Evolutionary conservation across 192 early-diverging fungal species (phyloP), one percentile per base, ranked within the genome.

Genomic region (Helicostylum pulchrum): DNA sequence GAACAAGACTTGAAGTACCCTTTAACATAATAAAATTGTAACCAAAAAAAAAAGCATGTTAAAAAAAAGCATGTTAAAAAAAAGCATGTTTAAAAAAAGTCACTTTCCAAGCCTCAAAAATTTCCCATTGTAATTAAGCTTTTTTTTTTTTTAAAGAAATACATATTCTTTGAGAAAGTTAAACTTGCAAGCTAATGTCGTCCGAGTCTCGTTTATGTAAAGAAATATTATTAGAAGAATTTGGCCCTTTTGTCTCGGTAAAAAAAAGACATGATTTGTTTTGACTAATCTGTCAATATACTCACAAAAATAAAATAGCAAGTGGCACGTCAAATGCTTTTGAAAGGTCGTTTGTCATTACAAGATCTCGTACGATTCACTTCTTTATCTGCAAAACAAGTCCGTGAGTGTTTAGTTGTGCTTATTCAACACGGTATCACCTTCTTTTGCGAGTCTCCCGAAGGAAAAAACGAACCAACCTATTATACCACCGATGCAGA

Each of bases 341-440:
- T 77, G 21, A 80, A 82, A 47, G 94, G 94, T 15, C 90, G 94
- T 19, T 70, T 86, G 61, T 68, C 86, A 1, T 77, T 94, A 14
- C 56, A 51, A 2, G 53, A 67, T 43, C 65, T 94, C 19, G 70
- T 79, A 7, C 75, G 68, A n/a, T 62, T 78, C 21, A 80, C 83
- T 9, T 60, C 77, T 14, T 69, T 90, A 6, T 62, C 76, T 2
- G 54, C 72, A 7, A 65, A 67, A 36, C 78, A 85, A 23, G 84
- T 91, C 8, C 84, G 88, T 20, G 91, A 94, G 71, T 77, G 78
- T 26, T 78, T 97, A 17, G 83, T 89, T 12, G 81, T 94, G 3
- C 77, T 97, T 56, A 90, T 97, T 47, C 95, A 97, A 72, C 95
- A 97, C 74, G 82, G 85, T 66, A 54, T 93, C 3, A 87, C 76